Evolutionary conservation across 192 early-diverging fungal species (phyloP).

Genomic region (Ramicandelaber brevisporus): DNA sequence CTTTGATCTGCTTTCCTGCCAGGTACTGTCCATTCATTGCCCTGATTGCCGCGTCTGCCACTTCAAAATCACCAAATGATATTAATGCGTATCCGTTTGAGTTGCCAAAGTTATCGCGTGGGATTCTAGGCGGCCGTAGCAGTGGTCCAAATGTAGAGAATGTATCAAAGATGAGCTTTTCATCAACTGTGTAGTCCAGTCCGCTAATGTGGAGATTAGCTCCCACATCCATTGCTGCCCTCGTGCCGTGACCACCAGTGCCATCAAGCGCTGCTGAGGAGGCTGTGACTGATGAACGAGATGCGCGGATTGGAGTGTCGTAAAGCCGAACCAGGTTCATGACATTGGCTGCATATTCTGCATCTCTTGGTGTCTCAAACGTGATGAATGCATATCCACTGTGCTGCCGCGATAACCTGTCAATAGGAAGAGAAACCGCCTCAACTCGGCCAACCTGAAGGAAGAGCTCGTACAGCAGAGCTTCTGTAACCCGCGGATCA

Average conservation of each 20-base stretch:
- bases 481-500: constrained; percentile 79
- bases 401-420: constrained; percentile 78
- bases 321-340: constrained; percentile 93
- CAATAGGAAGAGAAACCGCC: constrained; percentile 92
- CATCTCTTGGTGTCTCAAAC: constrained; percentile 80
- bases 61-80: constrained; percentile 76
- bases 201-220: constrained; percentile 94
- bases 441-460: constrained; percentile 87
- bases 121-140: constrained; percentile 62
- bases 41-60: constrained; percentile 88
- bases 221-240: constrained; percentile 72
- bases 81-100: constrained; percentile 90
- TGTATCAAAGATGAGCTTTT: constrained; percentile 77
- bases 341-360: constrained; percentile 86
- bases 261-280: no score
- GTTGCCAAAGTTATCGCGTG: constrained; percentile 64
- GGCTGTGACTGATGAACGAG: no score
- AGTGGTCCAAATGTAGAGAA: constrained; percentile 86
- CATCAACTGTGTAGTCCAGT: constrained; percentile 74
- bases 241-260: constrained; percentile 41
- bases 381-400: constrained; percentile 94
- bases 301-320: constrained; percentile 84
- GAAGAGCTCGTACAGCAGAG: constrained; percentile 94
- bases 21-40: constrained; percentile 96
- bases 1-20: constrained; percentile 76